These are phyloP conservation scores for Monilinia laxa DNA, from an alignment of 2,329 filamentous ascomycete species.

Conservation along the genomic window DNA sequence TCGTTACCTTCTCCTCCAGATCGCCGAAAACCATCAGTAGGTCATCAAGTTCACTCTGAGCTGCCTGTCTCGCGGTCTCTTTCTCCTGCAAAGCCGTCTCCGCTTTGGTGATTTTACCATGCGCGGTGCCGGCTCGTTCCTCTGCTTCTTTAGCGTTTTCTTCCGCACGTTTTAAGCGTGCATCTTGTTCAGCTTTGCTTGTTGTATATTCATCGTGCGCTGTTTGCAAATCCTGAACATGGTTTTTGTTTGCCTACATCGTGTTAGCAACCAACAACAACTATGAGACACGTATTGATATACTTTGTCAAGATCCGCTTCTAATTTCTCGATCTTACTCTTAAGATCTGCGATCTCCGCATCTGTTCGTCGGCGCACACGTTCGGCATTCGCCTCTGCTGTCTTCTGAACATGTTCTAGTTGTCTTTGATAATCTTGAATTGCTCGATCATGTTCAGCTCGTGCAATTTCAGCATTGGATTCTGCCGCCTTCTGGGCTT, in stretches of 20 bases:
- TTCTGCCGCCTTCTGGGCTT: constrained; percentile 49
- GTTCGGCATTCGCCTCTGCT: constrained; percentile 51
- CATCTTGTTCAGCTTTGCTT: constrained; percentile 41
- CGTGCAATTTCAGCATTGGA: constrained; percentile 49
- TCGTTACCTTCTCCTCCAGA: constrained; percentile 71
- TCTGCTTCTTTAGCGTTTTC: constrained; percentile 48
- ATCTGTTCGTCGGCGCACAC: constrained; percentile 51
- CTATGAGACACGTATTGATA: constrained; percentile 15
- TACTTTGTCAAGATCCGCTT: constrained; percentile 63
- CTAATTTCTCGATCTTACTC: constrained; percentile 58
- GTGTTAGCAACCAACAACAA: constrained; percentile 29
- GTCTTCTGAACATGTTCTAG: constrained; percentile 50
- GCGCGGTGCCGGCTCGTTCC: constrained; percentile 35
- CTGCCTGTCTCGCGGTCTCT: constrained; percentile 60
- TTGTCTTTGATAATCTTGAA: constrained; percentile 44
- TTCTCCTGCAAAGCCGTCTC: constrained; percentile 45
- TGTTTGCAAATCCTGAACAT: constrained; percentile 58
- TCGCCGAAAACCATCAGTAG: constrained; percentile 79
- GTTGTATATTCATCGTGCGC: constrained; percentile 51
- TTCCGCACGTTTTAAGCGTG: constrained; percentile 37
- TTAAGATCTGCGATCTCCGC: constrained; percentile 64
- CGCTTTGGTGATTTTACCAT: constrained; percentile 40
- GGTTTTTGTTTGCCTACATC: constrained; percentile 57
- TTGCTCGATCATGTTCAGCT: constrained; percentile 42
- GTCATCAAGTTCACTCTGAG: constrained; percentile 76